Base-by-base conservation (phyloP, 208 protist species). In the Acanthamoeba lenticulata region DNA sequence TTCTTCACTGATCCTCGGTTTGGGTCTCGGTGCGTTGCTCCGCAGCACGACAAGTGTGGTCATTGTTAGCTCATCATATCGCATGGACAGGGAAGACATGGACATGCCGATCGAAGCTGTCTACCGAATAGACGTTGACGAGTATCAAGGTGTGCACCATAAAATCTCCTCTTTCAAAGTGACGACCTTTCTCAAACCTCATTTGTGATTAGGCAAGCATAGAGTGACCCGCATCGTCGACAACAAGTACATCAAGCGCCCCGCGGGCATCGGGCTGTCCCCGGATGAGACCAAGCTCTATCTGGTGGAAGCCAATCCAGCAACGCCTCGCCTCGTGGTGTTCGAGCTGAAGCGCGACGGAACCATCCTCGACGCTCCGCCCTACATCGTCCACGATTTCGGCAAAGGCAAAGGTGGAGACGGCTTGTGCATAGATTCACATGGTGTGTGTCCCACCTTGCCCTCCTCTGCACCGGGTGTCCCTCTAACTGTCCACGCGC, bases 361-460 rank as follows among this genome's bases (percentile, higher is more conserved):
- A 0, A 34, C 29, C 32, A 4, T 77, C 36, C 17, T 77, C 11
- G 65, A 77, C 36, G 65, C 65, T 4, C 65, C 65, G 29, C 65
- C 65, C 29, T 77, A 77, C 36, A 77, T 77, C 65, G 36, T 77
- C n/a, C 65, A 77, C 65, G 65, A 77, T 32, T 77, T 77, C 38
- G 65, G 7, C 36, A 77, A 77, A 21, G 65, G 65, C 65, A 77
- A 77, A 32, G 65, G 65, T 17, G 65, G 65, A 24, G 65, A 77
- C 5, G 65, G 65, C 15, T 32, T 77, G 29, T 36, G 29, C 65
- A 34, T 77, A 24, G 65, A 77, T 24, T 44, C 65, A 19, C 65
- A 77, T 32, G 65, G 65, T 77, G 38, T 11, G 60, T 32, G 49
- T 55, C 49, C 49, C 17, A 11, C 49, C 13, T n/a, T n/a, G n/a